These are phyloP conservation scores for Pseudogymnoascus sp. DNA, from an alignment of 2,329 filamentous ascomycete species.

Conservation along the genomic window DNA sequence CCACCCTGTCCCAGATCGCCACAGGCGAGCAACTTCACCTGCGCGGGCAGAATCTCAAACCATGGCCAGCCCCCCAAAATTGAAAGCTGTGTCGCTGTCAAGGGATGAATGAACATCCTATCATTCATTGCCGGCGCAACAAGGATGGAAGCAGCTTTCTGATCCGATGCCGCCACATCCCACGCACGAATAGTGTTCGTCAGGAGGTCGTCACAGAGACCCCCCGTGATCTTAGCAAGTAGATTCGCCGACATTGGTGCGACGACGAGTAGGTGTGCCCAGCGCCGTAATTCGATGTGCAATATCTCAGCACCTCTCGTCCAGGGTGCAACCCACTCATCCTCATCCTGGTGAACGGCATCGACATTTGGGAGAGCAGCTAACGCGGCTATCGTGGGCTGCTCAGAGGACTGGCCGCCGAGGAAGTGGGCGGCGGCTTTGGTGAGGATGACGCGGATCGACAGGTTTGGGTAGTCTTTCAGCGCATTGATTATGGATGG, in stretches of 20 bases:
- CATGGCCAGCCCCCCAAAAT: slow-evolving; percentile 72
- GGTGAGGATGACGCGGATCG: slow-evolving; percentile 80
- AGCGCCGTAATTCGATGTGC: slow-evolving; percentile 79
- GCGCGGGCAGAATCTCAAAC: slow-evolving; percentile 65
- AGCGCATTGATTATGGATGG: slow-evolving; percentile 57
- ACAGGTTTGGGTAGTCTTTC: slow-evolving; percentile 41
- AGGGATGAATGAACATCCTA: slow-evolving; percentile 80
- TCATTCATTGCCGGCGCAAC: slow-evolving; percentile 83
- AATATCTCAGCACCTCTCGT: slow-evolving; percentile 68
- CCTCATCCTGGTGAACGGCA: slow-evolving; percentile 70
- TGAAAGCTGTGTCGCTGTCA: slow-evolving; percentile 64
- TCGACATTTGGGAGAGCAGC: slow-evolving; percentile 61
- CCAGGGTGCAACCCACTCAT: slow-evolving; percentile 80
- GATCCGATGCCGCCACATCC: slow-evolving; percentile 59
- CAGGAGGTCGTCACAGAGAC: slow-evolving; percentile 70
- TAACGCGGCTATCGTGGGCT: slow-evolving; percentile 59
- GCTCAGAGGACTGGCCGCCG: slow-evolving; percentile 64
- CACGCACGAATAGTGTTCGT: slow-evolving; percentile 72
- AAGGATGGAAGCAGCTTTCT: slow-evolving; percentile 55
- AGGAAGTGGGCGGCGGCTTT: slow-evolving; percentile 67
- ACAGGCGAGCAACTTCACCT: slow-evolving; percentile 50
- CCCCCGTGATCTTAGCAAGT: slow-evolving; percentile 73
- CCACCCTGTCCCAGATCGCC: slow-evolving; percentile 58
- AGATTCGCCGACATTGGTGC: slow-evolving; percentile 78
- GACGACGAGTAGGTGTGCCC: slow-evolving; percentile 74